phyloP scores from a whole-genome alignment of 495 filamentous ascomycete species.

The Neurospora discreta region DNA sequence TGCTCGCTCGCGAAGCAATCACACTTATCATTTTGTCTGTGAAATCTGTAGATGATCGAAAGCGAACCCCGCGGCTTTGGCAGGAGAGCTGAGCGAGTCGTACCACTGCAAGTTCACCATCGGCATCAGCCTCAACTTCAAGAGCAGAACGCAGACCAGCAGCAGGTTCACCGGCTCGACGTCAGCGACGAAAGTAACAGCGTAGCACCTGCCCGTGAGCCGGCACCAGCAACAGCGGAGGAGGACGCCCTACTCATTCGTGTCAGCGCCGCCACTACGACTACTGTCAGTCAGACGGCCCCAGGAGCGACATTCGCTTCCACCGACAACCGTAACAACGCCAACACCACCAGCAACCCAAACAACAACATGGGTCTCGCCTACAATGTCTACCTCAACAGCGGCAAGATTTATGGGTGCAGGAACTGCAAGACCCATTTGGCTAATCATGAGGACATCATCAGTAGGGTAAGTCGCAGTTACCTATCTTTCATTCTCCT shows the following conservation, averaged over 20 bases:
- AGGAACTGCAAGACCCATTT: conserved; percentile 93
- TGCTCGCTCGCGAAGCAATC: background rate
- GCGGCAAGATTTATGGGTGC: conserved; percentile 87
- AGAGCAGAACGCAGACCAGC: background rate
- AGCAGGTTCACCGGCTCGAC: background rate
- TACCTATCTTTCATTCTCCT: background rate
- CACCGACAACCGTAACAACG: background rate
- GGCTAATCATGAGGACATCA: conserved; percentile 88
- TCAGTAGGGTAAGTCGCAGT: conserved; percentile 61
- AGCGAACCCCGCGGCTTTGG: background rate
- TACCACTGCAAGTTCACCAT: background rate
- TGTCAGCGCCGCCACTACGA: background rate
- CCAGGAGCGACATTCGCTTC: background rate
- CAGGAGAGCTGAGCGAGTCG: background rate
- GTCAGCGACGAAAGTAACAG: background rate
- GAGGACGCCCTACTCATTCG: background rate
- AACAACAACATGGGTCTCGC: conserved; percentile 67
- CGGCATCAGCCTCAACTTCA: background rate
- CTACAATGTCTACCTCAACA: conserved; percentile 92
- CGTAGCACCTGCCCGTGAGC: background rate
- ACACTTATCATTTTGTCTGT: background rate
- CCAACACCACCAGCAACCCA: background rate
- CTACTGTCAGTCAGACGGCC: background rate
- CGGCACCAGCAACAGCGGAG: background rate
- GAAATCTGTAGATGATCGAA: background rate